phyloP scores from a whole-genome alignment of 2,329 filamentous ascomycete genomes.

The Fusarium armeniacum region DNA sequence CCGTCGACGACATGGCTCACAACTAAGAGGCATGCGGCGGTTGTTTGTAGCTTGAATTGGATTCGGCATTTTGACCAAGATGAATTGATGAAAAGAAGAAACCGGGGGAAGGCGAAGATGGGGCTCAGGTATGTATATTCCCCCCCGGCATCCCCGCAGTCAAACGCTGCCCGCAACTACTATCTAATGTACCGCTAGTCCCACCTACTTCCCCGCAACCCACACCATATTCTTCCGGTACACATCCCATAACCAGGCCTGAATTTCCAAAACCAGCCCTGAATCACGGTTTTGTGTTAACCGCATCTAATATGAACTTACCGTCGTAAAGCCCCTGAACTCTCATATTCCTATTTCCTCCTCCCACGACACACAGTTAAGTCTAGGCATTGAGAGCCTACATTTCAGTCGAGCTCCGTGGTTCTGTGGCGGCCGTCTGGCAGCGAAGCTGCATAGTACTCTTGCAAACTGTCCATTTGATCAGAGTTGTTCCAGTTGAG shows the following conservation, averaged over 20 bases:
- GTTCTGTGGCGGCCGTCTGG: too few relatives aligned
- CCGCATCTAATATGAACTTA: not conserved
- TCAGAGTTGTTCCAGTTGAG: too few relatives aligned
- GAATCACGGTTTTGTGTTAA: not conserved
- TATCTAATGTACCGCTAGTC: not conserved
- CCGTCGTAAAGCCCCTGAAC: not conserved
- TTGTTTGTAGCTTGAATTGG: not conserved
- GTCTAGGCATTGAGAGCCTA: too few relatives aligned
- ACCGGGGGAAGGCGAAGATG: not conserved
- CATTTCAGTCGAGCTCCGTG: too few relatives aligned
- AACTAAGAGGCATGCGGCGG: conserved; percentile 36
- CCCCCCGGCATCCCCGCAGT: conserved; percentile 1
- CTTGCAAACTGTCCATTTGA: too few relatives aligned
- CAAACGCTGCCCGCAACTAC: too few relatives aligned
- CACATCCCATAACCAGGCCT: not conserved
- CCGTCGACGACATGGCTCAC: conserved; percentile 31
- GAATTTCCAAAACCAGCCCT: too few relatives aligned
- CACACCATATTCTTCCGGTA: not conserved
- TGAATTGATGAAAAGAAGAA: not conserved
- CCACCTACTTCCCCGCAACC: not conserved
- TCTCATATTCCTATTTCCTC: too few relatives aligned
- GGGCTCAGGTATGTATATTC: too few relatives aligned
- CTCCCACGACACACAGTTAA: too few relatives aligned
- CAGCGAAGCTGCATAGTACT: too few relatives aligned
- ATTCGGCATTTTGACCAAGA: conserved; percentile 4